Conservation (phyloP, 495 filamentous ascomycete genomes). For the Evernia prunastri region DNA sequence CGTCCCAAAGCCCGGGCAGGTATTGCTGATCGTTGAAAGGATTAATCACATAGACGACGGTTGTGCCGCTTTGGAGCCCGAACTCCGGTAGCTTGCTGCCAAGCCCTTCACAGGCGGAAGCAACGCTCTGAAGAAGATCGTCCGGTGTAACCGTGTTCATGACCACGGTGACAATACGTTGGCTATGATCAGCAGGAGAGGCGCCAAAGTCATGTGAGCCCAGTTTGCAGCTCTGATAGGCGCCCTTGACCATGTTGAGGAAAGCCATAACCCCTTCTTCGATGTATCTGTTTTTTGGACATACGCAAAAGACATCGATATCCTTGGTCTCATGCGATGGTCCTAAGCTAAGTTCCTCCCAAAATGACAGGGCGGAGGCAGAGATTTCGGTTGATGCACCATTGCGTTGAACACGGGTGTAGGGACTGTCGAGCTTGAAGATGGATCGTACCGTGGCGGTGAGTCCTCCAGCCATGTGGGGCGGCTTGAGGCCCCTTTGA, state of each 20-base stretch:
- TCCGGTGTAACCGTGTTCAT: conserved; percentile 19
- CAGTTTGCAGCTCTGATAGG: conserved; percentile 74
- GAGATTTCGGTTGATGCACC: conserved; percentile 69
- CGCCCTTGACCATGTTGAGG: conserved; percentile 59
- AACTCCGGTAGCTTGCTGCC: conserved; percentile 10
- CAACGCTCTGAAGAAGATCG: conserved; percentile 33
- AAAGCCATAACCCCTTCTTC: conserved; percentile 59
- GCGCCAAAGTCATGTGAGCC: conserved; percentile 60
- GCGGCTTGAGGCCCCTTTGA: not conserved
- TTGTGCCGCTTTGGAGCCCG: conserved; percentile 47
- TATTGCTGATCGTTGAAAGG: conserved; percentile 57
- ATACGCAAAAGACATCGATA: conserved; percentile 72
- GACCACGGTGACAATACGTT: conserved; percentile 47
- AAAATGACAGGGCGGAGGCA: conserved; percentile 74
- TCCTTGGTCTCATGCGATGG: conserved; percentile 76
- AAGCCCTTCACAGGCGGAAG: conserved; percentile 29
- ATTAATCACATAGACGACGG: conserved; percentile 85
- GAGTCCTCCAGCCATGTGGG: not conserved
- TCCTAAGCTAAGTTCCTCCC: conserved; percentile 81
- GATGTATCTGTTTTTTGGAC: conserved; percentile 55
- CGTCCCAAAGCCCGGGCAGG: conserved; percentile 69
- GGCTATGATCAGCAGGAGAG: conserved; percentile 42
- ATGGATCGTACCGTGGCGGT: not conserved
- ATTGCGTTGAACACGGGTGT: conserved; percentile 31
- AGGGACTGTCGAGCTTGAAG: conserved; percentile 15